phyloP scores from a whole-genome alignment of 2,329 filamentous ascomycete genomes.

The Trichoderma lentiforme region DNA sequence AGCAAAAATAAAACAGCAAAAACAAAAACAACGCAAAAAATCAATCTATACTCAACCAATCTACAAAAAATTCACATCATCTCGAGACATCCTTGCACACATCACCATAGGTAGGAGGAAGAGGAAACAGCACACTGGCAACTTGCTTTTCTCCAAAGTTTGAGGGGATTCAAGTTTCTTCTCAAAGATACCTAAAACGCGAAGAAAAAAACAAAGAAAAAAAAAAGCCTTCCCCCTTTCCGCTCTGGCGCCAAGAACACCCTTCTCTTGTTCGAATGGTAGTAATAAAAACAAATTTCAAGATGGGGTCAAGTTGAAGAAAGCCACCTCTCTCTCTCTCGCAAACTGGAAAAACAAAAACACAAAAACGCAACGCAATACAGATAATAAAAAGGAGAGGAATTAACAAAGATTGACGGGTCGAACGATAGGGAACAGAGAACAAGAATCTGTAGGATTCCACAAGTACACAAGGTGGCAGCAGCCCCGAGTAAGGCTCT shows the following conservation, averaged over 20 bases:
- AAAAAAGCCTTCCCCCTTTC: not conserved
- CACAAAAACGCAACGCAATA: not conserved
- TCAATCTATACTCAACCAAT: not conserved
- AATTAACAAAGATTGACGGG: constrained; percentile 13
- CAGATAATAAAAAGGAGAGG: not conserved
- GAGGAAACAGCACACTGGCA: not conserved
- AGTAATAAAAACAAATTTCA: not conserved
- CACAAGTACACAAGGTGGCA: constrained; percentile 16
- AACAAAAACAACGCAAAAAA: not conserved
- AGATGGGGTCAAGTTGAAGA: not conserved
- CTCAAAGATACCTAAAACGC: constrained; percentile 5
- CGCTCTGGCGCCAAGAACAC: constrained; percentile 13
- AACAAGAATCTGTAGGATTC: constrained; percentile 12
- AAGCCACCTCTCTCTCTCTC: constrained; percentile 6
- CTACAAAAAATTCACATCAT: not conserved
- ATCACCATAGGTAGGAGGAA: not conserved
- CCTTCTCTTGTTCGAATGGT: constrained; percentile 11
- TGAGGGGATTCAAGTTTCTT: not conserved
- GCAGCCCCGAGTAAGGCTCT: constrained; percentile 6
- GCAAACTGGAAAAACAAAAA: not conserved
- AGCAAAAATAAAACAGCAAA: not conserved
- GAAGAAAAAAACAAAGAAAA: not conserved
- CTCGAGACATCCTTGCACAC: not conserved
- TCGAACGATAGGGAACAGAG: not conserved
- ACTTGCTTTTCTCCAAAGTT: not conserved